Evolutionary conservation across 345 rosid genomes (phyloP), one percentile per base, ranked within the genome.

Genomic region (Crucihimalaya himalaica): DNA sequence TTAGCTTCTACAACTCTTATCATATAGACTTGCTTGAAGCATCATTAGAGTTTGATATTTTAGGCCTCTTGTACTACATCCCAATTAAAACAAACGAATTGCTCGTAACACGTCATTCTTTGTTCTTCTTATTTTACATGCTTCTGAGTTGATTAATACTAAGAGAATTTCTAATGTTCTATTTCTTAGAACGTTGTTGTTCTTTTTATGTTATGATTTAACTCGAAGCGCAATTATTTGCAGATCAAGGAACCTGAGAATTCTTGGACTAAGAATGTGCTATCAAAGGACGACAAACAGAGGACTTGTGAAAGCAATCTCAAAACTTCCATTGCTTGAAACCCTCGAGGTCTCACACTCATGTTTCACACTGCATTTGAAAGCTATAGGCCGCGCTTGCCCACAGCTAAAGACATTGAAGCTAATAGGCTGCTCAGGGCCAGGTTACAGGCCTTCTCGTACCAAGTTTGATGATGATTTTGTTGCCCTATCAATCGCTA

Each of bases 401-500:
- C 48, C 58, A 43, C 13, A 42, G 4, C 66, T 70, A 1, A 47
- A 70, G 31, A 19, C 57, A 58, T 34, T 70, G 12, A 70, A 70
- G 45, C 19, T 55, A 21, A 34, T n/a, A n/a, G n/a, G 23, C 11
- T 4, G 1, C 27, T 1, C n/a, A 20, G 13, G 14, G 32, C 25
- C 16, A 23, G 15, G 5, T 50, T 10, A 50, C 16, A 4, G 0
- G 82, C 74, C 5, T 4, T 47, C 7, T 35, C 7, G 23, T 2
- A 9, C 16, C 0, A 5, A 56, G 1, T 2, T 4, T 11, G 6
- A 5, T 31, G 35, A 12, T 34, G 63, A 60, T 37, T 80, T 50
- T 0, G 85, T 81, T 21, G 92, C 90, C 3, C 42, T 74, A 40
- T 87, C 85, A 46, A 84, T 87, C 31, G 93, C 86, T 0, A 66